These are phyloP conservation scores for Malus hybrid DNA, from an alignment of 331 rosid genomes.

Conservation along the genomic window DNA sequence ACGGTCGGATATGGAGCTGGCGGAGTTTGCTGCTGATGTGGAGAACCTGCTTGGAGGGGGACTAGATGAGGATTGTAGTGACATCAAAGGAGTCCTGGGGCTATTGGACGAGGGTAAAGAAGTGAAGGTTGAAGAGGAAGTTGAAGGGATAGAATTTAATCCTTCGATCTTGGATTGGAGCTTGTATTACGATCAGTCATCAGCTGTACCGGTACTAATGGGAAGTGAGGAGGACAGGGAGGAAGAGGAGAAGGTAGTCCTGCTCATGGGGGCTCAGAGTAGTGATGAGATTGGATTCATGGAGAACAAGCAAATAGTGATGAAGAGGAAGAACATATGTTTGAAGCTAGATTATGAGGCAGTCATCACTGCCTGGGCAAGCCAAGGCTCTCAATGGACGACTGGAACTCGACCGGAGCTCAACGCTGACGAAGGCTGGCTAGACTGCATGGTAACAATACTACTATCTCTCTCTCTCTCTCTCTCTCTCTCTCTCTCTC, in stretches of 20 bases:
- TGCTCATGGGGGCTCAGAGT: not conserved
- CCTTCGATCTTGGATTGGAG: conserved; percentile 40
- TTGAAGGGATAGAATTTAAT: conserved; percentile 26
- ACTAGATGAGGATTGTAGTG: conserved; percentile 24
- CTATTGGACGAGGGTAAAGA: conserved; percentile 14
- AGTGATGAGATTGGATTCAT: not conserved
- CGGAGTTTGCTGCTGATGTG: conserved; percentile 71
- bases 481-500: not conserved
- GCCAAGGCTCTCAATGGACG: conserved; percentile 74
- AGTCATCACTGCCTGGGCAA: conserved; percentile 68
- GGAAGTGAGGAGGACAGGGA: conserved; percentile 20
- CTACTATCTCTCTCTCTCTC: not conserved
- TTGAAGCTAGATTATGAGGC: conserved; percentile 73
- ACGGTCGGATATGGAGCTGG: conserved; percentile 58
- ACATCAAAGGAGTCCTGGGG: conserved; percentile 18
- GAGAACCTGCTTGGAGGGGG: conserved; percentile 49
- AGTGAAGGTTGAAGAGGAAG: conserved; percentile 52
- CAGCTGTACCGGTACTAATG: not conserved
- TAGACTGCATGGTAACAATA: conserved; percentile 43
- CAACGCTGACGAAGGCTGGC: conserved; percentile 38
- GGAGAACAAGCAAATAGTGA: conserved; percentile 6
- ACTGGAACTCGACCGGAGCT: conserved; percentile 54
- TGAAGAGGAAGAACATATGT: conserved; percentile 36
- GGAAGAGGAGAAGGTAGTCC: conserved; percentile 18
- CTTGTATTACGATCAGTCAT: conserved; percentile 20